Evolutionary conservation across 768 basidiomycete genomes (phyloP).

Genomic region (Lanmaoa rubissima): DNA sequence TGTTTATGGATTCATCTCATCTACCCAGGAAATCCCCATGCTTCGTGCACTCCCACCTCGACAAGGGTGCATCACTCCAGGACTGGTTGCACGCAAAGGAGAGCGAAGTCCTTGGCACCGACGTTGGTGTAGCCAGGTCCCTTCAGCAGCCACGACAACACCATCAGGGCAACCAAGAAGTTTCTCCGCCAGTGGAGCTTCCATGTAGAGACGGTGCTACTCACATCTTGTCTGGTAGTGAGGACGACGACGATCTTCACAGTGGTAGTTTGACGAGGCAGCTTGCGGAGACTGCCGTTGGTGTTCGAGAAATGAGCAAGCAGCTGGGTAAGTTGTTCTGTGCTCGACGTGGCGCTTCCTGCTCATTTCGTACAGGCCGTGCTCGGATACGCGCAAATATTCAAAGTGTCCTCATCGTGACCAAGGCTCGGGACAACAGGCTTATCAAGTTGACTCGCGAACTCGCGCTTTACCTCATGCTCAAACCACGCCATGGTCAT

Average conservation of each 20-base stretch:
- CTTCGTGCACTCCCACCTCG: constrained; percentile 90
- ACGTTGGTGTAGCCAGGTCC: constrained; percentile 52
- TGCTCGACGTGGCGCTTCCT: background rate
- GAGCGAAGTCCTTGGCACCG: constrained; percentile 24
- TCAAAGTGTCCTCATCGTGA: constrained; percentile 91
- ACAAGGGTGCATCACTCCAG: constrained; percentile 73
- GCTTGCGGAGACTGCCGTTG: constrained; percentile 94
- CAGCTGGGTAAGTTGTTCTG: constrained; percentile 70
- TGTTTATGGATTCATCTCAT: constrained; percentile 25
- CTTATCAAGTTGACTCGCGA: constrained; percentile 94
- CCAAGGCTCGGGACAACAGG: constrained; percentile 95
- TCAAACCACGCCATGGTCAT: constrained; percentile 62
- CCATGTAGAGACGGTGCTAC: constrained; percentile 15
- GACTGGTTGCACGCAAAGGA: constrained; percentile 62
- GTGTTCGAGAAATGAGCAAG: constrained; percentile 98
- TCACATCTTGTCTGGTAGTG: constrained; percentile 23
- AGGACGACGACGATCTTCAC: constrained; percentile 69
- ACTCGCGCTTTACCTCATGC: constrained; percentile 93
- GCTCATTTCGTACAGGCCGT: constrained; percentile 58
- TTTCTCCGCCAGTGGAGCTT: constrained; percentile 16
- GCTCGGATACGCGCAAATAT: constrained; percentile 90
- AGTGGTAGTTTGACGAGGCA: constrained; percentile 83
- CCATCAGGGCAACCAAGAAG: constrained; percentile 5
- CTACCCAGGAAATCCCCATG: constrained; percentile 65
- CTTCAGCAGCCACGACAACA: constrained; percentile 34